Base-by-base conservation (phyloP, 1,284 basidiomycete genomes). In the Bondarzewia mesenterica region DNA sequence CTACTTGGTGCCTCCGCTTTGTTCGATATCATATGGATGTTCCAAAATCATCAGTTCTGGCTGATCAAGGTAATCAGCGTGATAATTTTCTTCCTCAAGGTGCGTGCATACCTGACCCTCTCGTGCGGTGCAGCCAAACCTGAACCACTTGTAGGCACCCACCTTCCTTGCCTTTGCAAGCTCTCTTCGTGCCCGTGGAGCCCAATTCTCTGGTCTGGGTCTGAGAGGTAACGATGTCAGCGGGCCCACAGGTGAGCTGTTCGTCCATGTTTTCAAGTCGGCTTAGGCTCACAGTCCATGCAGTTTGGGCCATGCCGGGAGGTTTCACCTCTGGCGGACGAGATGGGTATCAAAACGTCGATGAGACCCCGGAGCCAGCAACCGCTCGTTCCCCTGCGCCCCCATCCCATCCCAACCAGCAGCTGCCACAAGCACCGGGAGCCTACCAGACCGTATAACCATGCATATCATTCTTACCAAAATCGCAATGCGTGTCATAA, bases 291-390 rank as follows among this genome's bases (percentile, higher is more conserved):
- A 26, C 22, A 15, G 27, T 37, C 21, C 29, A 12, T 35, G 10
- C 54, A 89, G 87, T 89, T 15, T 90, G 87, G 87, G 79, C 85
- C 18, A 90, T 90, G 87, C 88, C 87, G 2, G 87, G 87, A 16
- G 86, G 85, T 0, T 86, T 88, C 61, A 63, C 66, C 6, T 80
- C 79, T 0, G 59, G 62, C 21, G 70, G 70, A 26, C 69, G 80
- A 38, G 78, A 80, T 46, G 85, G 85, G 2, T 90, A 90, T 61
- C 84, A 89, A 59, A 75, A 73, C 37, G 75, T 89, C 14, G 84
- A 85, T 49, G 86, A 86, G 42, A 78, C 14, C 39, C 15, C 84
- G 54, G 59, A 36, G 58, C 63, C 22, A 60, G 66, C 45, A 52
- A 65, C 32, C 64, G 70, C 35, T 65, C 62, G 50, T 61, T 61